Percentiles rank a stretch among this genome's conserved stretches.
phyloP scores from a whole-genome alignment of 305 asterid species.

The Andrographis paniculata region DNA sequence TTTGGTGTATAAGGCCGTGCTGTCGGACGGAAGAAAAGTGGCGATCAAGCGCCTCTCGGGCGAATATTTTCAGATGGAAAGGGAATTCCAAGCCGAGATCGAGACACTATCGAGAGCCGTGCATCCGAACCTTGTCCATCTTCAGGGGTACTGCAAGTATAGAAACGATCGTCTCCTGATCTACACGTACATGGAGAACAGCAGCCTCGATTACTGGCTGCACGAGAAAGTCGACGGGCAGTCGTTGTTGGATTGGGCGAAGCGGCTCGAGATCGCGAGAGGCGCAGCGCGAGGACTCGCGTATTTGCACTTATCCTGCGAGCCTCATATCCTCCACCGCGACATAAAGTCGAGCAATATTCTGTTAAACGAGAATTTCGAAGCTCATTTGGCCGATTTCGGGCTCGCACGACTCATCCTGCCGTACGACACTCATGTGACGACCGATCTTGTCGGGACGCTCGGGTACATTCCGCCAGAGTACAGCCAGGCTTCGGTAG shows the following conservation, averaged over 20 bases:
- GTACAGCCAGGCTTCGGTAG: slow-evolving; percentile 50
- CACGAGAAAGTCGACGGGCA: slow-evolving; percentile 45
- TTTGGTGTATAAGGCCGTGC: slow-evolving; percentile 45
- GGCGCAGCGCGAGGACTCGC: slow-evolving; percentile 55
- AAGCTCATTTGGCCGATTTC: slow-evolving; percentile 61
- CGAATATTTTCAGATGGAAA: slow-evolving; percentile 51
- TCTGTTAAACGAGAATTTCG: slow-evolving; percentile 39
- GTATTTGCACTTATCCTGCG: slow-evolving; percentile 52
- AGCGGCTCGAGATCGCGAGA: slow-evolving; percentile 35
- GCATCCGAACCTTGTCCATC: slow-evolving; percentile 59
- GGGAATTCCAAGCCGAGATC: slow-evolving; percentile 59
- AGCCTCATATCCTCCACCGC: slow-evolving; percentile 55
- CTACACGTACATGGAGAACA: slow-evolving; percentile 59
- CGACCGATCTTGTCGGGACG: slow-evolving; percentile 65
- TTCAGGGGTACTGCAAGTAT: slow-evolving; percentile 59
- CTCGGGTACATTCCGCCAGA: slow-evolving; percentile 72
- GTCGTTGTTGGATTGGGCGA: slow-evolving; percentile 38
- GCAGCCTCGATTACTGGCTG: slow-evolving; percentile 55
- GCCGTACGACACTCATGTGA: slow-evolving; percentile 48
- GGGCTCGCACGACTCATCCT: slow-evolving; percentile 57
- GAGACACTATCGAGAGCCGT: slow-evolving; percentile 50
- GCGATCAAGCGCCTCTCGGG: slow-evolving; percentile 61
- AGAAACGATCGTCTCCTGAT: slow-evolving; percentile 46
- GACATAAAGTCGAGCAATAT: slow-evolving; percentile 67
- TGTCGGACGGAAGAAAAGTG: slow-evolving; percentile 47